These are phyloP conservation scores for Monosporozyma solicola DNA, from an alignment of 805 yeast species.

Conservation along the genomic window DNA sequence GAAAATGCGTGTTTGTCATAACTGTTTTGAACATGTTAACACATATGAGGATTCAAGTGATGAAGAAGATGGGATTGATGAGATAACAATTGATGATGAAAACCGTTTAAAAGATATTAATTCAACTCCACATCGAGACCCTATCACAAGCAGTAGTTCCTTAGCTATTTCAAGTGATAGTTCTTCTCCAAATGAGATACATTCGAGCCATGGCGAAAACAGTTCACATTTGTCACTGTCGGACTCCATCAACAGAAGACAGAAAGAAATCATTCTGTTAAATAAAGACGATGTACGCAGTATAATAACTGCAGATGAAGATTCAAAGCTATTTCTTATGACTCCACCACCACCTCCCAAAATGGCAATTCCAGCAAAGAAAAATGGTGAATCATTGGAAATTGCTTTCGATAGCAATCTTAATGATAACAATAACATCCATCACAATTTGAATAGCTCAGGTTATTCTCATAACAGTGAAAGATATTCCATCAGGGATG, in stretches of 20 bases:
- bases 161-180: background rate
- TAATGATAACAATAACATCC: background rate
- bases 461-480: conserved; percentile 9
- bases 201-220: background rate
- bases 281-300: conserved; percentile 30
- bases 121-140: background rate
- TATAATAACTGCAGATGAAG: conserved; percentile 27
- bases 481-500: conserved; percentile 21
- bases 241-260: background rate
- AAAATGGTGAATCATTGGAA: conserved; percentile 72
- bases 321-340: conserved; percentile 28
- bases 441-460: background rate
- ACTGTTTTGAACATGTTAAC: conserved; percentile 55
- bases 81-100: background rate
- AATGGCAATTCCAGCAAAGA: conserved; percentile 75
- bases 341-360: conserved; percentile 52
- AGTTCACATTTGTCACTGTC: background rate
- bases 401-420: conserved; percentile 33
- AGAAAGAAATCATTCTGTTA: conserved; percentile 18
- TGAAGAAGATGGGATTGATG: conserved; percentile 29
- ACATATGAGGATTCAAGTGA: conserved; percentile 70
- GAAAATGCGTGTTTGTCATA: conserved; percentile 65
- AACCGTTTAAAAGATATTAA: background rate
- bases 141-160: background rate
- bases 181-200: background rate